Percentiles rank a stretch among this genome's conserved stretches.
Evolutionary conservation across 306 rosid species (phyloP).

Genomic region (Prunus mongolica): DNA sequence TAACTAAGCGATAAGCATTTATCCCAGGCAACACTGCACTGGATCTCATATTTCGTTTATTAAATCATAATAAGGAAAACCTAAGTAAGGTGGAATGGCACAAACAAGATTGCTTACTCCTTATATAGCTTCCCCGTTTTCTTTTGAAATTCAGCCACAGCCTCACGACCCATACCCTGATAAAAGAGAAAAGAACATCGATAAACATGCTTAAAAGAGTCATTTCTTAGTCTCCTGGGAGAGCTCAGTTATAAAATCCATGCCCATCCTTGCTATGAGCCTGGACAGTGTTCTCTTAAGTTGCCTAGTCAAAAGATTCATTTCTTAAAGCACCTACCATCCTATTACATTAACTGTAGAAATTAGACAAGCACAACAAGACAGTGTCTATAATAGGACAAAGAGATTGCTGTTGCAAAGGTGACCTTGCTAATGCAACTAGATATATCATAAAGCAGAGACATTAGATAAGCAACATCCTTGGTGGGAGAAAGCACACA

Average conservation of each 20-base stretch:
- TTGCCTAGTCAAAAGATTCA: not conserved
- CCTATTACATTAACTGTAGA: not conserved
- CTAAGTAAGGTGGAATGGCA: not conserved
- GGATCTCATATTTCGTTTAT: not conserved
- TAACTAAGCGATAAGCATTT: not conserved
- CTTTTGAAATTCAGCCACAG: conserved; percentile 41
- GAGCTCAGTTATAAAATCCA: not conserved
- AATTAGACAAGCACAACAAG: not conserved
- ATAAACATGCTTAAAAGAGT: not conserved
- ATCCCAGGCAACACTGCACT: not conserved
- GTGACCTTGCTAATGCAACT: not conserved
- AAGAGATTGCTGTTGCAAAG: not conserved
- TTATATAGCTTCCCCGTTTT: conserved; percentile 32
- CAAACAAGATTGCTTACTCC: conserved; percentile 34
- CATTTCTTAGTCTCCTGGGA: not conserved
- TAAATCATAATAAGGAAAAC: not conserved
- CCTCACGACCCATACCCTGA: conserved; percentile 43
- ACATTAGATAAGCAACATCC: not conserved
- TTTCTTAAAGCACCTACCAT: not conserved
- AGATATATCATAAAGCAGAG: not conserved
- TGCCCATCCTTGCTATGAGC: not conserved
- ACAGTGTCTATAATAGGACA: not conserved
- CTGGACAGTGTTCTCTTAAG: not conserved
- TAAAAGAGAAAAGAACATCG: not conserved
- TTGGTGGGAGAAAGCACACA: not conserved